Conservation (phyloP, 495 filamentous ascomycete genomes). For the Podospora pseudocomata region DNA sequence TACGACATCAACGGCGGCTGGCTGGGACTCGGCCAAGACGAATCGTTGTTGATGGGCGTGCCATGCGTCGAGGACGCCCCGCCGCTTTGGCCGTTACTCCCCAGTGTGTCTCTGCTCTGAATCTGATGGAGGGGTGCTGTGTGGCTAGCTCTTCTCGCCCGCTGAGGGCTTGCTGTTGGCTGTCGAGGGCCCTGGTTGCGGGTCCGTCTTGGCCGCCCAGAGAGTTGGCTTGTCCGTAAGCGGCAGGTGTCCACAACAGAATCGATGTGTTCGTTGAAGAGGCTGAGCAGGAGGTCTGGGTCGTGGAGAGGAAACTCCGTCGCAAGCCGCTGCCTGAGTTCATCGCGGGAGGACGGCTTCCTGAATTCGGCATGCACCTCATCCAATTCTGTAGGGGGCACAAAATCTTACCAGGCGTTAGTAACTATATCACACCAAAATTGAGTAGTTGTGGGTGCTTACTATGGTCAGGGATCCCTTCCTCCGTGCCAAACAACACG, state of each 20-base stretch:
- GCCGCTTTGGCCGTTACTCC: neutral
- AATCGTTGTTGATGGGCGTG: neutral
- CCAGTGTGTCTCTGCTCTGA: constrained; percentile 5
- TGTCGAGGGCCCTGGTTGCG: neutral
- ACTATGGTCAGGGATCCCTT: constrained; percentile 19
- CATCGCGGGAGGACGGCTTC: neutral
- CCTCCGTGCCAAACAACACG: constrained; percentile 23
- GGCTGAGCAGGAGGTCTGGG: neutral
- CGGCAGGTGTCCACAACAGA: neutral
- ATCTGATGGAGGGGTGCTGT: neutral
- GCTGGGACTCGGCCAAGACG: neutral
- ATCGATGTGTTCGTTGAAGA: constrained; percentile 15
- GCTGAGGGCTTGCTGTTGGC: neutral
- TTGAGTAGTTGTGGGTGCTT: neutral
- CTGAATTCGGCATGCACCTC: constrained; percentile 27
- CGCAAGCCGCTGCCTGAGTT: constrained; percentile 5
- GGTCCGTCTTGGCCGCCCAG: neutral
- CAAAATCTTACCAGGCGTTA: constrained; percentile 22
- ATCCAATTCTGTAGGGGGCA: constrained; percentile 31
- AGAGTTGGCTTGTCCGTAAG: neutral
- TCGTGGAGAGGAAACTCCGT: neutral
- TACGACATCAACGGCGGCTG: constrained; percentile 1
- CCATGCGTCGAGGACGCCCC: neutral
- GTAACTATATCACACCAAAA: neutral
- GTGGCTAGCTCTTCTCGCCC: neutral